These are phyloP conservation scores for Dryas alaskensis DNA, from an alignment of 306 rosid genomes.

Conservation along the genomic window DNA sequence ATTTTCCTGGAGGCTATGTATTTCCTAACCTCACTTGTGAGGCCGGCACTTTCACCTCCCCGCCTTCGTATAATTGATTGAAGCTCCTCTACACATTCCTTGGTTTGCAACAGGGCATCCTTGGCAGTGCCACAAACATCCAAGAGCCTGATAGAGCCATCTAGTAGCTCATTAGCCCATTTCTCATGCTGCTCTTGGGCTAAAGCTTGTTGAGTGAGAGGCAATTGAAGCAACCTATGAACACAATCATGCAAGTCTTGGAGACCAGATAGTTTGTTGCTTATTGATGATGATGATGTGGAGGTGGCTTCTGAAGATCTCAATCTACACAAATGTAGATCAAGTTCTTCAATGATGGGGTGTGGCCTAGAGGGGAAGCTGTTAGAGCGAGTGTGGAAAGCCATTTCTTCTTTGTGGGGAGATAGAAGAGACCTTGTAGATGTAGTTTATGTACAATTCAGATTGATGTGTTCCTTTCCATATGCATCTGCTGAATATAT, in stretches of 20 bases:
- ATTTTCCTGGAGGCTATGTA: slow-evolving; percentile 36
- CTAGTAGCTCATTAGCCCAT: slow-evolving; percentile 34
- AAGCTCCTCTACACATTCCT: slow-evolving; percentile 35
- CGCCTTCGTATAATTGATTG: slow-evolving; percentile 29
- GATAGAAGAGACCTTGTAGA: background rate
- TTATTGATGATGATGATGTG: slow-evolving; percentile 26
- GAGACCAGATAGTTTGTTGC: slow-evolving; percentile 32
- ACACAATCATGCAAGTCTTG: slow-evolving; percentile 39
- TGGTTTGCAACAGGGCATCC: slow-evolving; percentile 12
- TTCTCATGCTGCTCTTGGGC: slow-evolving; percentile 25
- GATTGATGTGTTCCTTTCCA: slow-evolving; percentile 1
- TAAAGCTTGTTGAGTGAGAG: slow-evolving; percentile 33
- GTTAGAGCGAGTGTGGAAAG: slow-evolving; percentile 36
- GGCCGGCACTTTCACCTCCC: background rate
- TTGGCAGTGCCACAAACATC: slow-evolving; percentile 22
- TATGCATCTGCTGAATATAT: slow-evolving; percentile 7
- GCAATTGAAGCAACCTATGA: slow-evolving; percentile 33
- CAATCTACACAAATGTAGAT: slow-evolving; percentile 28
- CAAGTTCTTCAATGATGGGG: slow-evolving; percentile 27
- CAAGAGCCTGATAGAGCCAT: slow-evolving; percentile 38
- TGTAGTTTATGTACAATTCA: slow-evolving; percentile 10
- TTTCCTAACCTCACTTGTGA: slow-evolving; percentile 31
- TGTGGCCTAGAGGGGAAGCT: slow-evolving; percentile 44
- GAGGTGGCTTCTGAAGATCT: slow-evolving; percentile 24
- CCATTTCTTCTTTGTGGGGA: slow-evolving; percentile 19